Evolutionary conservation across 2,329 filamentous ascomycete genomes (phyloP), one percentile per base, ranked within the genome.

Genomic region (Dothideomycetes sp.): DNA sequence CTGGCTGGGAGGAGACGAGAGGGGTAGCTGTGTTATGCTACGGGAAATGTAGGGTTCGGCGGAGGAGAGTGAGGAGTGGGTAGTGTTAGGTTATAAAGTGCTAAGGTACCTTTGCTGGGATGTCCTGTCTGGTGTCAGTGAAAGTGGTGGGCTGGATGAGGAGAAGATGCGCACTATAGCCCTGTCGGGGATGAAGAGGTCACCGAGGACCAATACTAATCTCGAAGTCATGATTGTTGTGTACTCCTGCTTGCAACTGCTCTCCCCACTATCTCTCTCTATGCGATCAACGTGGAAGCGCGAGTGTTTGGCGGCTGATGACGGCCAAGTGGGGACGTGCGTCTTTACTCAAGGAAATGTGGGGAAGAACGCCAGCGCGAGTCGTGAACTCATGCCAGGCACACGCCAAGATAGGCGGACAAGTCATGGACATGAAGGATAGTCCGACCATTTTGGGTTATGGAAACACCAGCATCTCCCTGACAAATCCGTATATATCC

Each of bases 151-250:
- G 30, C 30, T 8, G 30, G 5, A 18, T 19, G 18, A 17, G 43
- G 43, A 40, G 44, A 15, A 31, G 44, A 35, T 32, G 60, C 65
- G 51, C 60, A 75, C 87, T 48, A 91, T 79, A 52, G 86, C 87
- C 60, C 87, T 75, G 64, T 94, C 87, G 53, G 87, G 87, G 64
- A 94, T 94, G 68, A 94, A 87, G 40, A 94, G 77, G 68, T 94
- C 87, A 61, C 86, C 86, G 52, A 94, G 85, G 57, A 91, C 85
- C 58, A 94, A 76, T 58, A 94, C 87, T 51, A 94, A 73, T 65
- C 89, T 85, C 48, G 86, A 85, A 69, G 89, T 86, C 70, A 77
- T 81, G 38, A 58, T 53, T 9, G 34, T 11, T n/a, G 24, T 15
- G 7, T 27, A 7, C 19, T 29, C 14, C 36, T 31, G 16, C 19